phyloP scores from a whole-genome alignment of 305 asterid genomes.

The Lippia alba region DNA sequence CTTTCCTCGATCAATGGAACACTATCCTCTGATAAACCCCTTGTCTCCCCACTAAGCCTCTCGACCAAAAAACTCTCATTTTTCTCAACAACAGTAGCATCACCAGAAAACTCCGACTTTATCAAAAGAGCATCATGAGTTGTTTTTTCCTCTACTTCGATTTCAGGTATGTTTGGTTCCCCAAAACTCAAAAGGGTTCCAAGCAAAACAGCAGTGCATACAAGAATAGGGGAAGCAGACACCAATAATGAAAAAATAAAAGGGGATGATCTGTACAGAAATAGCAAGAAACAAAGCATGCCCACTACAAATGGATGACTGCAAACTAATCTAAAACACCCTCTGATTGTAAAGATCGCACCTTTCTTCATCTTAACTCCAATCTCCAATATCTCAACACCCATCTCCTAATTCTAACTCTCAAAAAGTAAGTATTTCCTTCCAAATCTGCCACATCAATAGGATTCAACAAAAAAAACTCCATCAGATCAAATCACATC shows the following conservation, averaged over 20 bases:
- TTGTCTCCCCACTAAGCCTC: conserved; percentile 44
- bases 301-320: conserved; percentile 79
- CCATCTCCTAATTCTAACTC: conserved; percentile 52
- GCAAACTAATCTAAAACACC: conserved; percentile 62
- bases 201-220: conserved; percentile 87
- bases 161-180: conserved; percentile 70
- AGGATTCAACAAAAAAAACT: conserved; percentile 36
- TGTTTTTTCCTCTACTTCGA: conserved; percentile 59
- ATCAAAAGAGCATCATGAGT: conserved; percentile 45
- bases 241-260: conserved; percentile 75
- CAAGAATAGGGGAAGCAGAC: conserved; percentile 78
- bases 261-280: conserved; percentile 74
- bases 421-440: conserved; percentile 19
- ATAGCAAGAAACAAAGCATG: conserved; percentile 65
- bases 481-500: conserved; percentile 48
- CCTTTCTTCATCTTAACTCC: conserved; percentile 60
- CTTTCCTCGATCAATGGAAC: conserved; percentile 47
- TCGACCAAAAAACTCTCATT: conserved; percentile 58
- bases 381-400: conserved; percentile 54
- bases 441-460: conserved; percentile 52
- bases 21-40: conserved; percentile 38
- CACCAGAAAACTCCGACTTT: conserved; percentile 51
- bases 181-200: conserved; percentile 85
- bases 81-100: conserved; percentile 49
- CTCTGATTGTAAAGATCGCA: conserved; percentile 51